Evolutionary conservation across 345 rosid genomes (phyloP).

Genomic region (Citrus mangshanensis): DNA sequence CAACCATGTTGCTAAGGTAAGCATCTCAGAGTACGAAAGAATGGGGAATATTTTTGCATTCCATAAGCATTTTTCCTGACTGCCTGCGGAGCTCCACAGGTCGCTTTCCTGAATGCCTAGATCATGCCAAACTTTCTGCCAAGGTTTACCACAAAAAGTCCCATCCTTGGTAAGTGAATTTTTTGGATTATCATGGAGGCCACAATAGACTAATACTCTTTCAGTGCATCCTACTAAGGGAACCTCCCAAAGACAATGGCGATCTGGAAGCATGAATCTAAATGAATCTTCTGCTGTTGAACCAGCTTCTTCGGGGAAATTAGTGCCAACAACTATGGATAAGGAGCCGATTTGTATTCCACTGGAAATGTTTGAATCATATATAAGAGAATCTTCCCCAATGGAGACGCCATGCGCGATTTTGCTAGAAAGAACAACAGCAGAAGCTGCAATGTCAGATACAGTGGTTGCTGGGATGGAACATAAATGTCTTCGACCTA

Average conservation of each 20-base stretch:
- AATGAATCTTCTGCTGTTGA: constrained; percentile 33
- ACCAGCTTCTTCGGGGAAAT: constrained; percentile 48
- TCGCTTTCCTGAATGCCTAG: constrained; percentile 69
- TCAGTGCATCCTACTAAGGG: constrained; percentile 69
- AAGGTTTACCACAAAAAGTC: constrained; percentile 93
- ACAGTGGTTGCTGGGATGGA: constrained; percentile 90
- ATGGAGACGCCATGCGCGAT: constrained; percentile 80
- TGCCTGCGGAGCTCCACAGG: constrained; percentile 56
- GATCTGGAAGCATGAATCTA: constrained; percentile 86
- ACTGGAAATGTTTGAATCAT: constrained; percentile 65
- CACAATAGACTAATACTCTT: constrained; percentile 78
- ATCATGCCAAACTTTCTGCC: constrained; percentile 68
- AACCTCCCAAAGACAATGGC: constrained; percentile 98
- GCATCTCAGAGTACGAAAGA: constrained; percentile 75
- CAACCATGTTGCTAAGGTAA: constrained; percentile 74
- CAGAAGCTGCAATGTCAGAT: constrained; percentile 90
- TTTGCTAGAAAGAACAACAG: constrained; percentile 82
- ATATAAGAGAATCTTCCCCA: constrained; percentile 93
- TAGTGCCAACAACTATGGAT: constrained; percentile 79
- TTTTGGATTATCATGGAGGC: constrained; percentile 96
- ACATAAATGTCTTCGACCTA: constrained; percentile 90
- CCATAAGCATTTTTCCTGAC: constrained; percentile 85
- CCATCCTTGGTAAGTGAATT: constrained; percentile 54
- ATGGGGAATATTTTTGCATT: constrained; percentile 84
- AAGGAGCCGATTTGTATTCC: constrained; percentile 88